A percentile compares a stretch with the other conserved stretches of the same genome.
These are phyloP conservation scores for Xylaria sp. DNA, from an alignment of 2,329 filamentous ascomycete species.

Conservation along the genomic window DNA sequence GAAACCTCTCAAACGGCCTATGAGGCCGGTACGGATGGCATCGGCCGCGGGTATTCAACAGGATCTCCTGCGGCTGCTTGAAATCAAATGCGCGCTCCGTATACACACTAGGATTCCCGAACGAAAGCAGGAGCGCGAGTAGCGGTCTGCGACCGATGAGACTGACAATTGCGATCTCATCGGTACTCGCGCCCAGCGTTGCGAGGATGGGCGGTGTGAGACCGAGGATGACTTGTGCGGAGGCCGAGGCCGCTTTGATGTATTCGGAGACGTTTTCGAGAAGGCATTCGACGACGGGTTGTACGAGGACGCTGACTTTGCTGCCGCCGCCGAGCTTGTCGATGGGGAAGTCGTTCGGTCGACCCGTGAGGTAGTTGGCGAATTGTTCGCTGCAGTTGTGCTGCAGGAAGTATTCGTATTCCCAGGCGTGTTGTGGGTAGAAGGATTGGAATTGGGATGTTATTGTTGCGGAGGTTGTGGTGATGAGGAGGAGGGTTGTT, in stretches of 20 bases:
- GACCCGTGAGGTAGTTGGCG: constrained; percentile 21
- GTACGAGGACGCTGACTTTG: constrained; percentile 9
- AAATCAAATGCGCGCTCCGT: constrained; percentile 21
- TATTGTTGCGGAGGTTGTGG: constrained; percentile 2
- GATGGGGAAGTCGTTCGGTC: constrained; percentile 13
- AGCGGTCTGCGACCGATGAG: constrained; percentile 20
- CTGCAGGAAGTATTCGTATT: constrained; percentile 19
- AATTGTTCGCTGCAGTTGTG: constrained; percentile 21
- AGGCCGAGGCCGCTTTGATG: constrained; percentile 22
- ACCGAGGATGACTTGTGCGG: constrained; percentile 25
- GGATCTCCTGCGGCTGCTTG: constrained; percentile 15
- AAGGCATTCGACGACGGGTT: constrained; percentile 21
- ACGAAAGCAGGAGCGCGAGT: constrained; percentile 19
- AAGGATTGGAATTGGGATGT: constrained; percentile 22
- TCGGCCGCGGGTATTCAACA: constrained; percentile 2
- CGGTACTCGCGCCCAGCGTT: constrained; percentile 18
- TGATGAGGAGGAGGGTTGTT: neutral
- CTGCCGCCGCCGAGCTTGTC: constrained; percentile 22
- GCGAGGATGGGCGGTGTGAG: constrained; percentile 22
- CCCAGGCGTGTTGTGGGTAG: constrained; percentile 19
- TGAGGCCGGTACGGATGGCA: neutral
- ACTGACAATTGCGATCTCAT: constrained; percentile 23
- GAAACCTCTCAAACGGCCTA: neutral
- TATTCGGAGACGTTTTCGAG: constrained; percentile 23
- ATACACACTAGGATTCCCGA: constrained; percentile 22